Conservation (phyloP, 2,329 filamentous ascomycete genomes). For the Ophiostoma himal-ulmi region DNA sequence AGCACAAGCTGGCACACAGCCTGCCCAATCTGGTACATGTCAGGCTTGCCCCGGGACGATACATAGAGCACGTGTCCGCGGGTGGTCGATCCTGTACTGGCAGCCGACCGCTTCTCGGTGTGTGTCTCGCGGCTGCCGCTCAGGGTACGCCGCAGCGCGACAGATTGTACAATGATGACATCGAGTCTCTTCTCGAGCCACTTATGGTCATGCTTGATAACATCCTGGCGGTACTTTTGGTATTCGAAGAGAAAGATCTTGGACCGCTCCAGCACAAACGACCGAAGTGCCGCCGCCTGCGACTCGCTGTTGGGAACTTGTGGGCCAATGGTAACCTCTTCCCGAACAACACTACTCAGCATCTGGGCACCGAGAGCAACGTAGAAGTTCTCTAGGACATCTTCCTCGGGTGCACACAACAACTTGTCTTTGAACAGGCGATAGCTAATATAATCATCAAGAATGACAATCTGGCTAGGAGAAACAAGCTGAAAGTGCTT, state of each 20-base stretch:
- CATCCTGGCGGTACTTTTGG: conserved; percentile 62
- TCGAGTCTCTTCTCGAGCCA: conserved; percentile 85
- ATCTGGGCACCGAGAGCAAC: conserved; percentile 68
- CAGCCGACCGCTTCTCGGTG: conserved; percentile 69
- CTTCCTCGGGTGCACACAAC: conserved; percentile 84
- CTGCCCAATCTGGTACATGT: conserved; percentile 89
- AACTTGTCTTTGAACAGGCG: conserved; percentile 80
- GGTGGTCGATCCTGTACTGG: conserved; percentile 45
- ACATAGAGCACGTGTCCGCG: conserved; percentile 63
- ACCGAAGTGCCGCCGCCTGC: conserved; percentile 53
- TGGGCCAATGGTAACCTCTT: conserved; percentile 67
- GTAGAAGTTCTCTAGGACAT: conserved; percentile 79
- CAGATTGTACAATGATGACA: conserved; percentile 70
- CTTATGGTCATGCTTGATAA: conserved; percentile 77
- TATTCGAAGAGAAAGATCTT: conserved; percentile 83
- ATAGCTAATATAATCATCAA: conserved; percentile 86
- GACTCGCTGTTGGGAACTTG: conserved; percentile 55
- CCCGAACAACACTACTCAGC: conserved; percentile 71
- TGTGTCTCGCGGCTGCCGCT: conserved; percentile 61
- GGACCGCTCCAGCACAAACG: conserved; percentile 78
- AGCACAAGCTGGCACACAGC: conserved; percentile 77
- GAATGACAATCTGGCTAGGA: conserved; percentile 66
- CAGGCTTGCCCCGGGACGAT: conserved; percentile 55
- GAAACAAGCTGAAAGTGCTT: conserved; percentile 73
- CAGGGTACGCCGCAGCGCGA: conserved; percentile 72